phyloP scores from a whole-genome alignment of 2,329 filamentous ascomycete genomes.

The Periconia digitata region DNA sequence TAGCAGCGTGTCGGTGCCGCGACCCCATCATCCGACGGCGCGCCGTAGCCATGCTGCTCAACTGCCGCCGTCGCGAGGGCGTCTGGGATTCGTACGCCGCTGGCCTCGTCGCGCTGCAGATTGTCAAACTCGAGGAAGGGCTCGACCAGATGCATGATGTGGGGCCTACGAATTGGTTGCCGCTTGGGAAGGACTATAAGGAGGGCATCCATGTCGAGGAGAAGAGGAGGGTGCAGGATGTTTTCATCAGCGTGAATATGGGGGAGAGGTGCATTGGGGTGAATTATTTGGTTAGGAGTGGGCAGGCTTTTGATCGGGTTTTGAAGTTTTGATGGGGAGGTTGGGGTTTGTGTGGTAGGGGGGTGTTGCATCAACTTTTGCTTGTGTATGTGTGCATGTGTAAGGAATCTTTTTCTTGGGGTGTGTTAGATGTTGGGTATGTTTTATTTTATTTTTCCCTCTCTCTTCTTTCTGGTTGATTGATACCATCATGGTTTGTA shows the following conservation, averaged over 20 bases:
- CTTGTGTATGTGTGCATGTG: background rate
- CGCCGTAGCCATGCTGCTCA: conserved; percentile 25
- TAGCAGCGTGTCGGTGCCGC: conserved; percentile 27
- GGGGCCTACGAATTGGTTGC: conserved; percentile 22
- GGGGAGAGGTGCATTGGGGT: conserved; percentile 19
- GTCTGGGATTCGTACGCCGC: conserved; percentile 30
- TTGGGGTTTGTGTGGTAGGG: background rate
- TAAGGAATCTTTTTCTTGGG: background rate
- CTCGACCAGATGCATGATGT: conserved; percentile 14
- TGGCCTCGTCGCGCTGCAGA: conserved; percentile 23
- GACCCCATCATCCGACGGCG: conserved; percentile 29
- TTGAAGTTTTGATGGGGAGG: conserved; percentile 21
- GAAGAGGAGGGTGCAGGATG: conserved; percentile 19
- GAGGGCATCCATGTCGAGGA: conserved; percentile 13
- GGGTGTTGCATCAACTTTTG: too few species aligned
- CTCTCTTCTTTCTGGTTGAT: too few species aligned
- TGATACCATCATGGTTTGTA: background rate
- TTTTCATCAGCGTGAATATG: conserved; percentile 26
- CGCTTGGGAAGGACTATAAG: conserved; percentile 11
- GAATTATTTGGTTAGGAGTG: conserved; percentile 21
- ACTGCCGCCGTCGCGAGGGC: conserved; percentile 27
- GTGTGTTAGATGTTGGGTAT: background rate
- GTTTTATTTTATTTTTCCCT: too few species aligned
- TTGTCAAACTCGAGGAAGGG: conserved; percentile 26
- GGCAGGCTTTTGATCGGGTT: conserved; percentile 20